A percentile compares a stretch with the other conserved stretches of the same genome.
These are phyloP conservation scores for Fusarium torulosum DNA, from an alignment of 2,329 filamentous ascomycete species.

Conservation along the genomic window DNA sequence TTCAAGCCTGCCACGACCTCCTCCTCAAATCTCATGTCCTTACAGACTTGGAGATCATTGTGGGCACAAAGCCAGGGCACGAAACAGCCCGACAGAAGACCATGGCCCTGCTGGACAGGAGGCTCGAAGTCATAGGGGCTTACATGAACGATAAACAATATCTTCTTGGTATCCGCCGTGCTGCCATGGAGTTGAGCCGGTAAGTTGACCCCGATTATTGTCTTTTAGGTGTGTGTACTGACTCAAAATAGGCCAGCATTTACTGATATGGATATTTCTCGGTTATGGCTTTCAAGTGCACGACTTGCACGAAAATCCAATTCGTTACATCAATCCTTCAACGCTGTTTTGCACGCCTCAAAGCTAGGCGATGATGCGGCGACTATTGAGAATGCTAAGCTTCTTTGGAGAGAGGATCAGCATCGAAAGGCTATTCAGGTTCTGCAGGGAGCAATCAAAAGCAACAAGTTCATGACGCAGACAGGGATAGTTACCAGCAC, in stretches of 20 bases:
- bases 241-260: constrained; percentile 65
- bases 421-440: constrained; percentile 95
- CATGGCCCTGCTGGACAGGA: constrained; percentile 68
- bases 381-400: constrained; percentile 91
- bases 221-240: neutral
- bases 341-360: constrained; percentile 90
- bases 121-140: constrained; percentile 90
- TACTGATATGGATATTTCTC: constrained; percentile 79
- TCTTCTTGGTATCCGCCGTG: constrained; percentile 84
- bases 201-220: constrained; percentile 55
- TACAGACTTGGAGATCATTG: constrained; percentile 86
- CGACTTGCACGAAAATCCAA: constrained; percentile 88
- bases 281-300: constrained; percentile 87
- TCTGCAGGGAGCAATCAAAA: constrained; percentile 85
- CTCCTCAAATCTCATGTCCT: constrained; percentile 89
- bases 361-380: constrained; percentile 86
- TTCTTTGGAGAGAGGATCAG: constrained; percentile 93
- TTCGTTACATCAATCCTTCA: constrained; percentile 88
- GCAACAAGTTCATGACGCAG: constrained; percentile 76
- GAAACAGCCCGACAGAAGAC: constrained; percentile 55
- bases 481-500: constrained; percentile 55
- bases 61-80: constrained; percentile 60
- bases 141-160: constrained; percentile 96
- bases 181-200: constrained; percentile 84
- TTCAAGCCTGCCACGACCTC: constrained; percentile 86